Percentiles rank a stretch among this genome's conserved stretches.
Evolutionary conservation across 2,329 filamentous ascomycete species (phyloP).

Genomic region (Xylaria sp.): DNA sequence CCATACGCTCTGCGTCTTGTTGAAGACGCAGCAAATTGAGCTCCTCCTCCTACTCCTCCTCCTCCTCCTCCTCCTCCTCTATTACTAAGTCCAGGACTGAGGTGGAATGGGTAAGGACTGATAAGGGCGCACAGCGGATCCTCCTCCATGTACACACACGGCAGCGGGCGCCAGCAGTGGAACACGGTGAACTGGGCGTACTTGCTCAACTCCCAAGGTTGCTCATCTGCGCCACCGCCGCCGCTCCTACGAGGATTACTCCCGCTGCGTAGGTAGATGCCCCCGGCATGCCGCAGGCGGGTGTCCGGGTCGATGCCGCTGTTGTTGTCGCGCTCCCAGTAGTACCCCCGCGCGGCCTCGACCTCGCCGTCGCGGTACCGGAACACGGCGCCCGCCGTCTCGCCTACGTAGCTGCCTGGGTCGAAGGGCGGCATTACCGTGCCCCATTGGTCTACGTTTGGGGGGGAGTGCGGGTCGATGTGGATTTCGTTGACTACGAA

Average conservation of each 20-base stretch:
- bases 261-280: not conserved
- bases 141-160: conserved; percentile 29
- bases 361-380: conserved; percentile 26
- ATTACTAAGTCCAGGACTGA: no score
- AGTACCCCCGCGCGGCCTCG: conserved; percentile 7
- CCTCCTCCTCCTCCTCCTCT: no score
- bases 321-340: conserved; percentile 12
- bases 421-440: conserved; percentile 19
- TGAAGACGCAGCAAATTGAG: no score
- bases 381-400: conserved; percentile 19
- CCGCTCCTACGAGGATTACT: no score
- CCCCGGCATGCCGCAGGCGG: not conserved
- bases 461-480: not conserved
- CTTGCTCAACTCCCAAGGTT: not conserved
- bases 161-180: conserved; percentile 37
- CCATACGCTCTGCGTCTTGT: not conserved
- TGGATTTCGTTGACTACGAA: conserved; percentile 39
- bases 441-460: conserved; percentile 29
- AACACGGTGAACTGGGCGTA: conserved; percentile 37
- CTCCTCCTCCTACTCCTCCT: no score
- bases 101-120: not conserved
- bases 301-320: not conserved
- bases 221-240: not conserved
- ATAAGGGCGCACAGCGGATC: conserved; percentile 31
- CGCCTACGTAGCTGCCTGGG: conserved; percentile 8